Percentiles rank a stretch among this genome's conserved stretches.
phyloP scores from a whole-genome alignment of 2,329 filamentous ascomycete species.

The Clarireedia hainanense region DNA sequence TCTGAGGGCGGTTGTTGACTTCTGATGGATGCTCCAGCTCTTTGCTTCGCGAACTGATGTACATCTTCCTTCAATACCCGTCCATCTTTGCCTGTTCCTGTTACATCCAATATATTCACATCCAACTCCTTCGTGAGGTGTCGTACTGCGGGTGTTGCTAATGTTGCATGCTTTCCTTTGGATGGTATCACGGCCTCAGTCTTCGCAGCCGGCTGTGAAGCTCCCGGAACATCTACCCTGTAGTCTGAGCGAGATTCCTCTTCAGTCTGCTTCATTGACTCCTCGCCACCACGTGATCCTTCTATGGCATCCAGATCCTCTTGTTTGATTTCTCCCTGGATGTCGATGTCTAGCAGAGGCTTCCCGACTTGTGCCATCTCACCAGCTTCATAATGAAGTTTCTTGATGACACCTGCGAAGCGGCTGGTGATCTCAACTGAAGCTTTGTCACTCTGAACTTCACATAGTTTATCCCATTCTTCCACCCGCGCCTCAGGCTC shows the following conservation, averaged over 20 bases:
- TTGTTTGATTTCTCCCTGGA: slow-evolving; percentile 65
- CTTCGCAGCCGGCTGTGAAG: not conserved
- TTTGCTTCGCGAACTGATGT: slow-evolving; percentile 55
- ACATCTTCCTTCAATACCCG: slow-evolving; percentile 91
- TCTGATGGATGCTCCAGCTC: slow-evolving; percentile 33
- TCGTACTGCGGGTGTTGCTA: slow-evolving; percentile 88
- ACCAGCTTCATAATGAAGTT: slow-evolving; percentile 88
- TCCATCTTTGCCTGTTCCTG: slow-evolving; percentile 84
- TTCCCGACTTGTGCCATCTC: slow-evolving; percentile 95
- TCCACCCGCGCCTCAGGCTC: slow-evolving; percentile 91
- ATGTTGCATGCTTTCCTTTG: slow-evolving; percentile 56
- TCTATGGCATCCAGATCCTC: slow-evolving; percentile 44
- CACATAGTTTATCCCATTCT: slow-evolving; percentile 95
- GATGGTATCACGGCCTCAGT: not conserved
- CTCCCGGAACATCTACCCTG: not conserved
- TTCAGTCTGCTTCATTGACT: slow-evolving; percentile 11
- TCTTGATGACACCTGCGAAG: slow-evolving; percentile 93
- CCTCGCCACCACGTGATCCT: slow-evolving; percentile 21
- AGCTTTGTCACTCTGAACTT: slow-evolving; percentile 97
- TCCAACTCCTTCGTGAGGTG: slow-evolving; percentile 75
- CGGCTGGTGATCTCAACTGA: slow-evolving; percentile 86
- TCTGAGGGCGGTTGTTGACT: slow-evolving; percentile 16
- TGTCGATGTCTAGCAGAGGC: slow-evolving; percentile 91
- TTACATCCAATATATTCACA: slow-evolving; percentile 69
- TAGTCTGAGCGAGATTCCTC: not conserved